Conservation (phyloP, 352 stramenopile species). For the Chrysophaeum taylorii region DNA sequence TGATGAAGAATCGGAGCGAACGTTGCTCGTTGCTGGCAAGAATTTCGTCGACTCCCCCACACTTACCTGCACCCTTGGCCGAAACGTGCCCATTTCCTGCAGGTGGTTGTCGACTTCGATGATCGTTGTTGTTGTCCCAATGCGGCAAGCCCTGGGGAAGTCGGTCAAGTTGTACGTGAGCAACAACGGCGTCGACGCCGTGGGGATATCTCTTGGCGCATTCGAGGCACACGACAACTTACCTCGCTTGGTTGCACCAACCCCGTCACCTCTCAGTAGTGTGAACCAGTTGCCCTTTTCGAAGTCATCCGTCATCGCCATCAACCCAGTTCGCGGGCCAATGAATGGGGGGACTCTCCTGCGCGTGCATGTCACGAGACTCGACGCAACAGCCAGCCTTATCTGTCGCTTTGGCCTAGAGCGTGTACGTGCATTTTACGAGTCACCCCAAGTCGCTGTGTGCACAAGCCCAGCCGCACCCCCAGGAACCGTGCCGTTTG, state of each 20-base stretch:
- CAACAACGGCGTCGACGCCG: slow-evolving; percentile 21
- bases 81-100: slow-evolving; percentile 11
- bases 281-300: not conserved
- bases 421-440: too few relatives aligned
- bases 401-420: slow-evolving; percentile 9
- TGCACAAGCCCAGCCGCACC: too few relatives aligned
- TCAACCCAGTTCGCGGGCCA: not conserved
- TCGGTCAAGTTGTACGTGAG: slow-evolving; percentile 5
- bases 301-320: not conserved
- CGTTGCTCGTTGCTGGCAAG: slow-evolving; percentile 23
- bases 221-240: too few relatives aligned
- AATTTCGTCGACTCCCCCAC: slow-evolving; percentile 33
- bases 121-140: slow-evolving; percentile 17
- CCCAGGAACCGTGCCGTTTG: too few relatives aligned
- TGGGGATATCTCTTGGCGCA: too few relatives aligned
- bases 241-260: too few relatives aligned
- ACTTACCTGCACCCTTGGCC: slow-evolving; percentile 33
- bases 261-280: too few relatives aligned
- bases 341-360: not conserved
- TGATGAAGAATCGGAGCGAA: not conserved
- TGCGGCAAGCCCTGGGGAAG: not conserved
- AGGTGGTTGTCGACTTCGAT: slow-evolving; percentile 30
- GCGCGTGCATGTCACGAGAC: not conserved
- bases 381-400: not conserved
- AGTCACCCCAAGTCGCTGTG: too few relatives aligned